These are phyloP conservation scores for Pelargonium nanum DNA, from an alignment of 345 rosid genomes.

Conservation along the genomic window DNA sequence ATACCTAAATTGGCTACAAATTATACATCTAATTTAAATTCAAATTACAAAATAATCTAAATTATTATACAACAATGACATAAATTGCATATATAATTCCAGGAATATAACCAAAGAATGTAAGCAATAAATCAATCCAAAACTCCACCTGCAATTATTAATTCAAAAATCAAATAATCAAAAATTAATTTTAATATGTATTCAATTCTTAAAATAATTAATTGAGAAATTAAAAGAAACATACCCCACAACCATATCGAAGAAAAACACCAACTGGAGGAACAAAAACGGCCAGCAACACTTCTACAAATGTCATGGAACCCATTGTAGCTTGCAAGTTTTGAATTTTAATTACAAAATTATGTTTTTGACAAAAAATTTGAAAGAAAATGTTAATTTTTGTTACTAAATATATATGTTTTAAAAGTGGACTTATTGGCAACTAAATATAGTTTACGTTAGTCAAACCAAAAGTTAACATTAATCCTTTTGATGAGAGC, in stretches of 20 bases:
- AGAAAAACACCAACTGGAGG: neutral
- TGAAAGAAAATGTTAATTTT: neutral
- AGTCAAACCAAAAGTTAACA: too few relatives aligned
- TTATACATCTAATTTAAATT: neutral
- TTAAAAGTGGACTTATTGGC: too few relatives aligned
- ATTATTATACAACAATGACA: neutral
- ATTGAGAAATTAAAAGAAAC: neutral
- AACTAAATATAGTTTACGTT: too few relatives aligned
- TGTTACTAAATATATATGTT: neutral
- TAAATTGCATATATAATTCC: neutral
- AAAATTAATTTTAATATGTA: too few relatives aligned
- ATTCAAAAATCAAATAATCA: too few relatives aligned
- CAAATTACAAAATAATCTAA: neutral
- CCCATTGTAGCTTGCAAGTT: neutral
- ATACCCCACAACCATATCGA: neutral
- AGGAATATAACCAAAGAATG: neutral
- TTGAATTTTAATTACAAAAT: neutral
- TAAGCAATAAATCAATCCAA: neutral
- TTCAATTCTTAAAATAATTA: too few relatives aligned
- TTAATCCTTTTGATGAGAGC: too few relatives aligned
- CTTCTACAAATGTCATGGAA: neutral
- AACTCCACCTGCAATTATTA: neutral
- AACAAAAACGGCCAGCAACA: neutral
- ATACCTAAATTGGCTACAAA: neutral
- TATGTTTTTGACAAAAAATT: too few relatives aligned